Evolutionary conservation across 1,139 yeast genomes (phyloP), one percentile per base, ranked within the genome.

Genomic region (Yamadazyma epiphylla): DNA sequence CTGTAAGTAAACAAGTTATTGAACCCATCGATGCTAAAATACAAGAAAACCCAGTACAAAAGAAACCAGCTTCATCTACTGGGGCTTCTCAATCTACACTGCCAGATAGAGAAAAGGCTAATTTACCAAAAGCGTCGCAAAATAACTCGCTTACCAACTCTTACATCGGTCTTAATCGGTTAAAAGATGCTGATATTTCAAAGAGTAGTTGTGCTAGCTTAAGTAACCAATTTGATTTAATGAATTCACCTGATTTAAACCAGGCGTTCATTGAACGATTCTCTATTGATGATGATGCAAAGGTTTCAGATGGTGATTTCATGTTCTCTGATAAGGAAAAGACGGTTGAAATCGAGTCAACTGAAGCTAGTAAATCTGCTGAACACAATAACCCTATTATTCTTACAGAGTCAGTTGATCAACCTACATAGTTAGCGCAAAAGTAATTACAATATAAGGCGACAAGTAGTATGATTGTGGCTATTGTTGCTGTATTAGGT

Each of bases 131-230:
- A 25, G 31, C 53, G 11, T 58, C 68, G 4, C 46, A 52, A 4
- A 44, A 51, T 15, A 55, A 46, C 30, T 57, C 68, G 4, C 37
- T 55, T 4, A 47, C 53, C 10, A 63, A 52, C 38, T 65, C 72
- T 2, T 59, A 51, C 34, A 53, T 65, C 36, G 72, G 72, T 1
- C 53, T 67, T 34, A 65, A 64, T 38, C 38, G 70, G 22, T 48
- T 66, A 20, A 66, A 66, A 35, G 68, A 62, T 24, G 51, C 50
- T 13, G 42, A 48, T 22, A 28, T 54, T 21, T 36, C 48, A 5
- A 46, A 46, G 24, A 48, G 57, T 1, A 42, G 32, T 9, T 35
- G 38, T n/a, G 37, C 35, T 20, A 17, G 20, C 10, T 17, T 17
- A 7, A 7, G 10, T 7, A 17, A 17, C 10, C 20, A 47, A 52